Percentiles rank a stretch among this genome's conserved stretches.
Conservation (phyloP, 805 yeast genomes). For the Phaffomyces thermotolerans region DNA sequence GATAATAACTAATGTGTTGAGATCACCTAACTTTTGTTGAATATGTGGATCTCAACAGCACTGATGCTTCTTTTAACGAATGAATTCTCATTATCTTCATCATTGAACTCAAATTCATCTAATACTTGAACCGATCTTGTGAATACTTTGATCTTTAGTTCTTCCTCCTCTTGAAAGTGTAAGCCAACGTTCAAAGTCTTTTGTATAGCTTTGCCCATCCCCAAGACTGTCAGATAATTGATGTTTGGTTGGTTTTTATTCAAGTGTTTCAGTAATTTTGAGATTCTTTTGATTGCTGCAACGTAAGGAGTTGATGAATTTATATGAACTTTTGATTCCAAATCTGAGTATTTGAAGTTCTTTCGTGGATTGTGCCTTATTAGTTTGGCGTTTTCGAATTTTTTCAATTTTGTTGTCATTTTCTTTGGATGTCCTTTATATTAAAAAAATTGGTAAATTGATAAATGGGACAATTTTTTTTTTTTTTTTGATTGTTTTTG, state of each 20-base stretch:
- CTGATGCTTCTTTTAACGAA: conserved; percentile 32
- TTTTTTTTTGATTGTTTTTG: neutral
- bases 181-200: conserved; percentile 57
- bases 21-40: conserved; percentile 7
- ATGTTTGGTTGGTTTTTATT: conserved; percentile 36
- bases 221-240: conserved; percentile 49
- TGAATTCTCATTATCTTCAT: conserved; percentile 26
- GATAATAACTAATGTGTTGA: neutral
- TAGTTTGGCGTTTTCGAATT: conserved; percentile 25
- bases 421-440: conserved; percentile 5
- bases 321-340: conserved; percentile 45
- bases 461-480: no score
- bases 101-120: conserved; percentile 51
- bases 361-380: conserved; percentile 52
- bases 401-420: conserved; percentile 4
- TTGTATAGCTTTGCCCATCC: conserved; percentile 70
- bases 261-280: conserved; percentile 42
- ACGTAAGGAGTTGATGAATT: conserved; percentile 65
- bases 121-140: conserved; percentile 64
- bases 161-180: conserved; percentile 45
- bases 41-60: conserved; percentile 37
- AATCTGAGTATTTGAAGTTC: conserved; percentile 34
- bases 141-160: conserved; percentile 46
- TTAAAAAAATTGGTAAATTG: no score
- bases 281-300: conserved; percentile 61